Evolutionary conservation across 2,329 filamentous ascomycete species (phyloP).

Genomic region (Tolypocladium capitatum): DNA sequence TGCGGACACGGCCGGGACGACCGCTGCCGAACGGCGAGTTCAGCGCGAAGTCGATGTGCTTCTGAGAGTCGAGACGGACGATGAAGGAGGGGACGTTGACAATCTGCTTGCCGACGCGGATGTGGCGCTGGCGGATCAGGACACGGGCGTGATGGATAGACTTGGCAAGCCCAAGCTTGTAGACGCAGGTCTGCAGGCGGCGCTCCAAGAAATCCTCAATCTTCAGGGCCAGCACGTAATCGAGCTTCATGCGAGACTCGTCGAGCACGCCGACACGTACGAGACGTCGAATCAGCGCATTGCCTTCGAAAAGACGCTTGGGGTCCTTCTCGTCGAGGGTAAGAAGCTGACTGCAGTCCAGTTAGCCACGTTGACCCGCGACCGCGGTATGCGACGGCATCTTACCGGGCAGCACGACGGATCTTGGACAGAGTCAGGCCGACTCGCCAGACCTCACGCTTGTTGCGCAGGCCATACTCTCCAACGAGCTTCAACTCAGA

Average conservation of each 20-base stretch:
- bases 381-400: background rate
- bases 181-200: constrained; percentile 98
- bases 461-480: constrained; percentile 99
- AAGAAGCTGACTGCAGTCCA: constrained; percentile 72
- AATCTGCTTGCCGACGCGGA: constrained; percentile 99
- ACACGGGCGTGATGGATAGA: constrained; percentile 99
- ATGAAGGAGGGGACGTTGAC: constrained; percentile 99
- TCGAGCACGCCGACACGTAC: constrained; percentile 99
- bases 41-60: constrained; percentile 99
- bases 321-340: constrained; percentile 99
- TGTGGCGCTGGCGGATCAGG: constrained; percentile 98
- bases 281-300: constrained; percentile 99
- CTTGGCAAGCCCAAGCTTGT: constrained; percentile 99
- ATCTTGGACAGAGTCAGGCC: constrained; percentile 99
- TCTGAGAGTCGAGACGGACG: constrained; percentile 99
- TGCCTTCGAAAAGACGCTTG: constrained; percentile 99
- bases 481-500: constrained; percentile 99
- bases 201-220: constrained; percentile 99
- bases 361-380: constrained; percentile 11
- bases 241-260: constrained; percentile 99
- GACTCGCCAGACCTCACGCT: constrained; percentile 99
- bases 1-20: constrained; percentile 91
- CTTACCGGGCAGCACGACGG: constrained; percentile 98
- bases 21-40: constrained; percentile 96
- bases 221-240: constrained; percentile 99